Percentiles rank a stretch among this genome's conserved stretches.
Conservation (phyloP, 2,329 filamentous ascomycete genomes). For the Curvularia hawaiiensis region DNA sequence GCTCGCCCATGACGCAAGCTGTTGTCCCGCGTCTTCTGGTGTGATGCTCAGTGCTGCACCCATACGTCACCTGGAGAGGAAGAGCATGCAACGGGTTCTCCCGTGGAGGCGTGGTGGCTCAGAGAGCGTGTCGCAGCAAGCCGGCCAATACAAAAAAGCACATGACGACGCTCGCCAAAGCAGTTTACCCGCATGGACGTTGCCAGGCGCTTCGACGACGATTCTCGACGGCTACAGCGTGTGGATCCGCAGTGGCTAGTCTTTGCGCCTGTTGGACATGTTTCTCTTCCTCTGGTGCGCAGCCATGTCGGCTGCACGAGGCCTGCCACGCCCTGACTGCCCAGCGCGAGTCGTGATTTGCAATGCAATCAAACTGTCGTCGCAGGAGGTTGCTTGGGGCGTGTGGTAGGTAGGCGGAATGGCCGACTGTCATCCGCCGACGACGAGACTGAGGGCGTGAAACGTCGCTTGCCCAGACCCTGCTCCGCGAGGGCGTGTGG, state of each 20-base stretch:
- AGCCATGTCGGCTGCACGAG: constrained; percentile 18
- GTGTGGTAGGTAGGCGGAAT: constrained; percentile 3
- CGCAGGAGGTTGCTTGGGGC: constrained; percentile 12
- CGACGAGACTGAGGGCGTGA: constrained; percentile 4
- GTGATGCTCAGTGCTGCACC: not conserved
- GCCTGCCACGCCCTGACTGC: constrained; percentile 12
- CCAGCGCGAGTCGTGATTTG: constrained; percentile 16
- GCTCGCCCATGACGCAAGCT: not conserved
- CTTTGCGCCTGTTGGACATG: constrained; percentile 26
- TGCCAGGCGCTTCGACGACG: constrained; percentile 12
- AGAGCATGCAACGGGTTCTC: not conserved
- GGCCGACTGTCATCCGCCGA: constrained; percentile 2
- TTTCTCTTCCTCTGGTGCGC: constrained; percentile 28
- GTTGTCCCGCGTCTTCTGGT: not conserved
- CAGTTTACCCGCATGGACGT: constrained; percentile 10
- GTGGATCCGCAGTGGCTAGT: constrained; percentile 8
- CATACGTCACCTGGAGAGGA: not conserved
- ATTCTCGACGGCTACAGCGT: constrained; percentile 8
- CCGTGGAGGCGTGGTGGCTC: not conserved
- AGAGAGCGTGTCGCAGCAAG: not conserved
- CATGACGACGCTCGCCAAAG: not conserved
- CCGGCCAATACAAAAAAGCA: not conserved
- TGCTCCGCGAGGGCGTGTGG: not conserved
- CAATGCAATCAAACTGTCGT: constrained; percentile 20
- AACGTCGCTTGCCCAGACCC: constrained; percentile 18